Percentiles rank a stretch among this genome's conserved stretches.
Conservation (phyloP, 202 grass and related monocot species). For the Digitaria exilis region DNA sequence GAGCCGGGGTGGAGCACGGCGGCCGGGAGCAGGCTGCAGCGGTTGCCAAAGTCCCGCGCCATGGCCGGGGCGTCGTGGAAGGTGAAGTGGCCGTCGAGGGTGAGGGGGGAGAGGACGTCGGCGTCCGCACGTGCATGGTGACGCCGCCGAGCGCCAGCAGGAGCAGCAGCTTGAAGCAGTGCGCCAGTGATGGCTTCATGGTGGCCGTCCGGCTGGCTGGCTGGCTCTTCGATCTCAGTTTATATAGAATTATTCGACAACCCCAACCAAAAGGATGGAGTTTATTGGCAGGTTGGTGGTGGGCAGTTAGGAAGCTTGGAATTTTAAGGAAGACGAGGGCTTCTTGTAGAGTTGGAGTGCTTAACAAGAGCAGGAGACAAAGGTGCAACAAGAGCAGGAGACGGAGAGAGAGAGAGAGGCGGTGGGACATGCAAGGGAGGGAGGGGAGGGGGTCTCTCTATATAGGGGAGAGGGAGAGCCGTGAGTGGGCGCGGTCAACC, state of each 20-base stretch:
- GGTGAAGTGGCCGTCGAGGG: conserved; percentile 63
- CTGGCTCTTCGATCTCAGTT: neutral
- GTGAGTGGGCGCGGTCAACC: conserved; percentile 57
- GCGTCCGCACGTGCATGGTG: conserved; percentile 80
- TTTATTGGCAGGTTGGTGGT: conserved; percentile 55
- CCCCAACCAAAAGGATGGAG: conserved; percentile 28
- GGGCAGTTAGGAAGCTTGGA: conserved; percentile 34
- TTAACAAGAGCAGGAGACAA: neutral
- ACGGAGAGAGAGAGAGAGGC: neutral
- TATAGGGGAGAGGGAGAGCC: neutral
- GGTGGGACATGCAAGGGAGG: conserved; percentile 45
- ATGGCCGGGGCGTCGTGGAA: conserved; percentile 54
- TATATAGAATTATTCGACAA: conserved; percentile 34
- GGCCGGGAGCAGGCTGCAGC: conserved; percentile 56
- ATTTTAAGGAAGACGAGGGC: neutral
- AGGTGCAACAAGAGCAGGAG: conserved; percentile 33
- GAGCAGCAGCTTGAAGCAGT: conserved; percentile 75
- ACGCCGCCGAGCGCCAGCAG: conserved; percentile 65
- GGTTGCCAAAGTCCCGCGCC: conserved; percentile 82
- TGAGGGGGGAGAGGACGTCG: conserved; percentile 48
- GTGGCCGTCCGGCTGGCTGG: conserved; percentile 14
- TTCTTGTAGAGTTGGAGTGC: neutral
- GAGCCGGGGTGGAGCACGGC: conserved; percentile 72
- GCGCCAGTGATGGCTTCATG: conserved; percentile 45
- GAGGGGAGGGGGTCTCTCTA: conserved; percentile 1